A percentile compares a stretch with the other conserved stretches of the same genome.
Conservation (phyloP, 768 basidiomycete species). For the Cystobasidiopsis lactophilus region DNA sequence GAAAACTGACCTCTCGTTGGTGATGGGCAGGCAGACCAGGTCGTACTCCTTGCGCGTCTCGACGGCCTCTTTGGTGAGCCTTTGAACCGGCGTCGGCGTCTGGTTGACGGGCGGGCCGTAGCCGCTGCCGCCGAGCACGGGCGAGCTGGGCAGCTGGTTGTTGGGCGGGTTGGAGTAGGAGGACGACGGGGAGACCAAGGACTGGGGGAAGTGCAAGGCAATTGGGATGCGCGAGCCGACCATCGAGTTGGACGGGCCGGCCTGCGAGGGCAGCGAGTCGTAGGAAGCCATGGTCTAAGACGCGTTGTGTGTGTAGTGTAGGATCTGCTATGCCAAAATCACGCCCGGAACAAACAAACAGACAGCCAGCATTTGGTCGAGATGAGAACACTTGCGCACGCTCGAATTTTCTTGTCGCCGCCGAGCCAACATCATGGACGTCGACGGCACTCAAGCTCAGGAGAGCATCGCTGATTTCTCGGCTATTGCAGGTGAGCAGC, state of each 20-base stretch:
- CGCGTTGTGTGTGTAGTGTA: no score
- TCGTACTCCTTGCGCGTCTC: conserved; percentile 42
- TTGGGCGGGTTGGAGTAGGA: conserved; percentile 1
- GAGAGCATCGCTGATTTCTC: no score
- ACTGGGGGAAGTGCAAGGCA: conserved; percentile 17
- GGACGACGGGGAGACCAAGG: conserved; percentile 9
- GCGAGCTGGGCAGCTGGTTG: not conserved
- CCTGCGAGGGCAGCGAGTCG: not conserved
- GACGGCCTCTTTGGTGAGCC: not conserved
- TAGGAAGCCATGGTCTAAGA: not conserved
- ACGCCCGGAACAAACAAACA: no score
- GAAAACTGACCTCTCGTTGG: conserved; percentile 30
- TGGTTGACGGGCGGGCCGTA: not conserved
- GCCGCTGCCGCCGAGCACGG: not conserved
- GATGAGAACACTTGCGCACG: no score
- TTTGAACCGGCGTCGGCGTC: not conserved
- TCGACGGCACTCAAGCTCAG: no score
- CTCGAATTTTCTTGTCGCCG: no score
- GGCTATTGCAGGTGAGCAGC: no score
- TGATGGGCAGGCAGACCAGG: conserved; percentile 58
- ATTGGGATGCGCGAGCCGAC: conserved; percentile 10
- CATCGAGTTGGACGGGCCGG: not conserved
- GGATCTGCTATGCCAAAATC: no score
- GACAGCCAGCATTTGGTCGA: no score
- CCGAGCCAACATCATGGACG: no score